Evolutionary conservation across 2,329 filamentous ascomycete genomes (phyloP).

Genomic region (Fusarium burgessii): DNA sequence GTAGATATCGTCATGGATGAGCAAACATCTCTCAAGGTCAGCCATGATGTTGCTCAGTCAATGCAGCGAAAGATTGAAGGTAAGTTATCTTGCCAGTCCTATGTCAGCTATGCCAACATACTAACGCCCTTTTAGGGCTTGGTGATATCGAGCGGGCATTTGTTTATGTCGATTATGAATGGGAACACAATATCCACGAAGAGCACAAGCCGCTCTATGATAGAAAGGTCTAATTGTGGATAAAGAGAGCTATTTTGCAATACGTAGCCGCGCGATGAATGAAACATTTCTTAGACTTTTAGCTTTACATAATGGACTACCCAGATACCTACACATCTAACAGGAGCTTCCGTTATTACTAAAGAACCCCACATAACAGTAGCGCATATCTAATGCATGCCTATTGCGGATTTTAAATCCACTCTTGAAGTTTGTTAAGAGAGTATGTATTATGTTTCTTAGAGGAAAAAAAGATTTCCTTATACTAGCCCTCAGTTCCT

Average conservation of each 20-base stretch:
- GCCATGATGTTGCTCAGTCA: conserved; percentile 7
- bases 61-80: conserved; percentile 4
- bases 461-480: too few relatives aligned
- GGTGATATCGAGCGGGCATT: conserved; percentile 1
- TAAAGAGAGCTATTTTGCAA: rapidly evolving
- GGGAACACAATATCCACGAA: neutral
- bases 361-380: too few relatives aligned
- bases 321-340: too few relatives aligned
- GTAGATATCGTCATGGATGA: conserved; percentile 3
- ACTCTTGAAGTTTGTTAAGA: too few relatives aligned
- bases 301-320: too few relatives aligned
- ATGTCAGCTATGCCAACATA: rapidly evolving
- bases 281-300: too few relatives aligned
- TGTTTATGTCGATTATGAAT: neutral
- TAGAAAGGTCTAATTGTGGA: neutral
- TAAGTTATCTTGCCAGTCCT: neutral
- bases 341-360: too few relatives aligned
- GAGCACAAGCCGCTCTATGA: conserved; percentile 1
- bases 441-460: too few relatives aligned
- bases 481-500: too few relatives aligned
- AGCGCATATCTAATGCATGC: too few relatives aligned
- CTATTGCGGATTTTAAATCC: too few relatives aligned
- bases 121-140: neutral
- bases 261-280: rapidly evolving
- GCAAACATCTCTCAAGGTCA: conserved; percentile 1